Evolutionary conservation across 305 asterid species (phyloP).

Genomic region (Fraxinus baroniana): DNA sequence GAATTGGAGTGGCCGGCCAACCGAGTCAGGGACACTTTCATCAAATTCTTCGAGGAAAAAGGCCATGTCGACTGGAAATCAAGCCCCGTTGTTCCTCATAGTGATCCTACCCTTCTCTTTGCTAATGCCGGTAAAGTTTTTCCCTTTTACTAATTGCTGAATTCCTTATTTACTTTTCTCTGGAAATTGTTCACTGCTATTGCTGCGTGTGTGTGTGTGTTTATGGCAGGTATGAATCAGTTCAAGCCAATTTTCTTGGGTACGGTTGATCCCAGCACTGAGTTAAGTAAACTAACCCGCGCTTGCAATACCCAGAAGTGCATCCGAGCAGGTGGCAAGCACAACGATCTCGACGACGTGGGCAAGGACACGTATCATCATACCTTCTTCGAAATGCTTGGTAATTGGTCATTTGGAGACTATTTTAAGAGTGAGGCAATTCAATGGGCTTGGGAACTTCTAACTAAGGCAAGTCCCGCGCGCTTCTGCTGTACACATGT

Average conservation of each 20-base stretch:
- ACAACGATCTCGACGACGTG: conserved; percentile 95
- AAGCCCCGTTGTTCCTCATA: conserved; percentile 90
- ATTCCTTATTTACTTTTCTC: background rate
- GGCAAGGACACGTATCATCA: conserved; percentile 99
- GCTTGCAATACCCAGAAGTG: conserved; percentile 98
- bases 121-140: conserved; percentile 68
- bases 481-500: background rate
- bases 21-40: conserved; percentile 58
- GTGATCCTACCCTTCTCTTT: conserved; percentile 93
- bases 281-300: conserved; percentile 75
- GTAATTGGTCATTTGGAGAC: conserved; percentile 97
- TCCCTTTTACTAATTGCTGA: background rate
- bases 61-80: conserved; percentile 70
- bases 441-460: conserved; percentile 94
- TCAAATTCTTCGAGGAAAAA: conserved; percentile 65
- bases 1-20: conserved; percentile 77
- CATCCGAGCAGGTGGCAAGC: conserved; percentile 98
- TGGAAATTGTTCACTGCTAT: background rate
- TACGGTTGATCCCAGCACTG: conserved; percentile 81
- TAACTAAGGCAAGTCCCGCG: conserved; percentile 58
- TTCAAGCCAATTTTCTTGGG: conserved; percentile 94
- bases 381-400: conserved; percentile 98
- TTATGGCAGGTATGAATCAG: conserved; percentile 83
- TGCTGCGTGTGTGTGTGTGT: background rate
- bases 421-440: conserved; percentile 89